phyloP scores from a whole-genome alignment of 1,139 yeast species.

The Debaryomyces singareniensis region DNA sequence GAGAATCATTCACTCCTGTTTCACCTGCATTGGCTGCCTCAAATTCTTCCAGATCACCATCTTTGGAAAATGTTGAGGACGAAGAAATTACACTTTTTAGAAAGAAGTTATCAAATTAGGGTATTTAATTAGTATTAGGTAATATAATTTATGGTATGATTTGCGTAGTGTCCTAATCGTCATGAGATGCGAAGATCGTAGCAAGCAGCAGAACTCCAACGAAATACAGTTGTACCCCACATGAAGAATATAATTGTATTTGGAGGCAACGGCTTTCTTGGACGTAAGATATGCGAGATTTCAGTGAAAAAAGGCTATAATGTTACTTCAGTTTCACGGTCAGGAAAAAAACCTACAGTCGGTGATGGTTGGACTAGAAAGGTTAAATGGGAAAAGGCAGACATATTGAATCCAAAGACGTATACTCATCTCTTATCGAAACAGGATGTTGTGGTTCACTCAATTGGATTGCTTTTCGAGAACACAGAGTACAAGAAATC shows the following conservation, averaged over 20 bases:
- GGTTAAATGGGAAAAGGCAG: constrained; percentile 65
- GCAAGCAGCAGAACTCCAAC: no score
- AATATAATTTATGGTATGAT: neutral
- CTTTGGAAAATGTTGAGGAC: constrained; percentile 28
- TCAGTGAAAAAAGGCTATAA: constrained; percentile 59
- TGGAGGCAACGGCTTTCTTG: constrained; percentile 85
- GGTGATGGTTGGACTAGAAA: constrained; percentile 42
- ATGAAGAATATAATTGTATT: constrained; percentile 51
- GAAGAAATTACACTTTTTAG: constrained; percentile 26
- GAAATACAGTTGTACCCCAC: no score
- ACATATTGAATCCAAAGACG: constrained; percentile 58
- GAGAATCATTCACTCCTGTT: neutral
- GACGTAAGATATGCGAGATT: constrained; percentile 63
- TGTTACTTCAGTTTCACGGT: constrained; percentile 57
- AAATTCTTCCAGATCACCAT: constrained; percentile 16
- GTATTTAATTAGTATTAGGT: no score
- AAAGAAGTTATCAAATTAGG: constrained; percentile 14
- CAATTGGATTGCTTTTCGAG: constrained; percentile 71
- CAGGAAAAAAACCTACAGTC: constrained; percentile 49
- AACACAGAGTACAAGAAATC: constrained; percentile 57
- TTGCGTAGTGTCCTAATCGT: no score
- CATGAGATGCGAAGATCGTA: no score
- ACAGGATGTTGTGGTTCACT: constrained; percentile 71
- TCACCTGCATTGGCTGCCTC: constrained; percentile 4
- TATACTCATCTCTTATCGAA: constrained; percentile 43